Percentiles rank a stretch among this genome's conserved stretches.
These are phyloP conservation scores for Puccinia horiana DNA, from an alignment of 1,284 basidiomycete species.

Conservation along the genomic window DNA sequence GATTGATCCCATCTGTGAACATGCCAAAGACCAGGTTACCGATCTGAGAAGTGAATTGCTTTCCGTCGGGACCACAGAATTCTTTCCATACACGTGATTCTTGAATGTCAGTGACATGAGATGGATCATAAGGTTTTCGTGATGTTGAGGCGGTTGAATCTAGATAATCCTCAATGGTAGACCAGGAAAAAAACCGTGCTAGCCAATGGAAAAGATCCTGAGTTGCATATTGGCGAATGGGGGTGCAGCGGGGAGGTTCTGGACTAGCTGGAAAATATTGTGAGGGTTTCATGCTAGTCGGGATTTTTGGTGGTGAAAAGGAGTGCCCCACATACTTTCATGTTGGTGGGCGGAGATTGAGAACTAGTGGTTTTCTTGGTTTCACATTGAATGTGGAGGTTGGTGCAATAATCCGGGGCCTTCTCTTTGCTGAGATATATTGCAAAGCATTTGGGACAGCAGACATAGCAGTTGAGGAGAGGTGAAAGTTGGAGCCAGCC, in stretches of 20 bases:
- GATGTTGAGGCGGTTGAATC: neutral
- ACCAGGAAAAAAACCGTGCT: constrained; percentile 7
- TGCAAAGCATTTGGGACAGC: constrained; percentile 2
- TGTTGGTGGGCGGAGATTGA: neutral
- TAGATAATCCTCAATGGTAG: constrained; percentile 4
- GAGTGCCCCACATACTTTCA: neutral
- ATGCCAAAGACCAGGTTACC: constrained; percentile 21
- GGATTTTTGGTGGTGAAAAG: neutral
- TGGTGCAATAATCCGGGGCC: neutral
- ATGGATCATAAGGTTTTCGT: neutral
- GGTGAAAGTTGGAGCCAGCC: constrained; percentile 27
- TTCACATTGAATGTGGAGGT: neutral
- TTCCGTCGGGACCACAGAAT: constrained; percentile 21
- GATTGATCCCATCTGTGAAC: constrained; percentile 10
- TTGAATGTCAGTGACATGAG: constrained; percentile 18
- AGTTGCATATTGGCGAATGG: neutral
- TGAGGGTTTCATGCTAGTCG: too few species aligned
- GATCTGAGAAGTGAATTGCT: neutral
- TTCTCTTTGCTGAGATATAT: constrained; percentile 10
- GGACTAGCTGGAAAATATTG: too few species aligned
- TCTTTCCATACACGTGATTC: constrained; percentile 28
- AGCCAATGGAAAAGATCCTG: constrained; percentile 39
- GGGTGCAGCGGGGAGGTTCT: neutral
- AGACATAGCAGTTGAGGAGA: neutral
- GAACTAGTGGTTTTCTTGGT: neutral